phyloP scores from a whole-genome alignment of 2,329 filamentous ascomycete species.

The Tolypocladium inflatum region DNA sequence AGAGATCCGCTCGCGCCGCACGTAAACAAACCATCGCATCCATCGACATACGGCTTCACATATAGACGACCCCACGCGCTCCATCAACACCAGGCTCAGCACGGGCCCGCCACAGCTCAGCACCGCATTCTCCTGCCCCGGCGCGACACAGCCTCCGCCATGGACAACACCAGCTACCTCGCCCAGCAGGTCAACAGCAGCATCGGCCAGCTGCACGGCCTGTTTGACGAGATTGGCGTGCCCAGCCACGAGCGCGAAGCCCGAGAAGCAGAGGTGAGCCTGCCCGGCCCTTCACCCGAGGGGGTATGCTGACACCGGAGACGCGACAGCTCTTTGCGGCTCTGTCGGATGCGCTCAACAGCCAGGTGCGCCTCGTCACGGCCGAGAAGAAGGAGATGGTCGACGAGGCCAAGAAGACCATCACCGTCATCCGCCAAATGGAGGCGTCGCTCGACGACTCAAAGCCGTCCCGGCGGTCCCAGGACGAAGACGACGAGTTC shows the following conservation, averaged over 20 bases:
- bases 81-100: neutral
- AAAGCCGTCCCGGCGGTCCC: slow-evolving; percentile 48
- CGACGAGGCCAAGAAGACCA: slow-evolving; percentile 80
- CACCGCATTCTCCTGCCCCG: neutral
- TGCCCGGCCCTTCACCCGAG: neutral
- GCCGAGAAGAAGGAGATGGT: slow-evolving; percentile 82
- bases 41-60: neutral
- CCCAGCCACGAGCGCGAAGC: slow-evolving; percentile 83
- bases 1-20: neutral
- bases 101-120: neutral
- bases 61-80: neutral
- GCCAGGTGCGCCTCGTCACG: slow-evolving; percentile 76
- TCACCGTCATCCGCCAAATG: slow-evolving; percentile 87
- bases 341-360: slow-evolving; percentile 83
- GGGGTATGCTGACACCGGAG: neutral
- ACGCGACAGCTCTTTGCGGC: slow-evolving; percentile 69
- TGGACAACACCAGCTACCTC: slow-evolving; percentile 71
- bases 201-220: slow-evolving; percentile 81
- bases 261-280: slow-evolving; percentile 71
- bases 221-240: slow-evolving; percentile 98
- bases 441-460: slow-evolving; percentile 77
- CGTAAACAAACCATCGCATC: neutral
- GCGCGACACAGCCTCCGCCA: neutral
- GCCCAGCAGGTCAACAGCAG: slow-evolving; percentile 93
- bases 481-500: slow-evolving; percentile 58